Conservation (phyloP, 371 early-diverging fungal genomes). For the Encephalitozoon cuniculi region DNA sequence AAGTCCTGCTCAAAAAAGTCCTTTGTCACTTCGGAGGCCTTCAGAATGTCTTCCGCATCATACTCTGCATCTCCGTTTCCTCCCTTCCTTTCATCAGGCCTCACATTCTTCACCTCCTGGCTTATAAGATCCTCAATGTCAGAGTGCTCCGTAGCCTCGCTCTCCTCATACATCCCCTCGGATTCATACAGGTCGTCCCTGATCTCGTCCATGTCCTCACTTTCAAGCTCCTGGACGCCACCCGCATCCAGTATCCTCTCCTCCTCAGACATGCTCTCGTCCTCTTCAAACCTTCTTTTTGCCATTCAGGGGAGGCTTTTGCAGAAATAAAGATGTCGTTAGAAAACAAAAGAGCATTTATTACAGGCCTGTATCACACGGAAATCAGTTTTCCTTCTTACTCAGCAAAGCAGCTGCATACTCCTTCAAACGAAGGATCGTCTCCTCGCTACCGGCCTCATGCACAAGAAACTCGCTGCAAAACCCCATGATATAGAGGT, state of each 20-base stretch:
- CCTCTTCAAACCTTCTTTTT: conserved; percentile 10
- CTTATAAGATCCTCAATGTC: conserved; percentile 4
- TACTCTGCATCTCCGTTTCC: background rate
- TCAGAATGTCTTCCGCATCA: conserved; percentile 8
- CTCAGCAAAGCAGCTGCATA: background rate
- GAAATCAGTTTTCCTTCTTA: background rate
- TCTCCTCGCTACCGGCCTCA: background rate
- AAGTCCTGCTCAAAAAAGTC: conserved; percentile 28
- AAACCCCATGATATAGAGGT: background rate
- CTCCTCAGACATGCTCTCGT: background rate
- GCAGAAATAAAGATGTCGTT: background rate
- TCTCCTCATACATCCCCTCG: conserved; percentile 21
- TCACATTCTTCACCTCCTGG: background rate
- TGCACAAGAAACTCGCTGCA: background rate
- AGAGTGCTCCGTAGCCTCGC: conserved; percentile 25
- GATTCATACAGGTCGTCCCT: background rate
- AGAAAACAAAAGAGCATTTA: background rate
- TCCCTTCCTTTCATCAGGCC: background rate
- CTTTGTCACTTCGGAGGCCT: conserved; percentile 2
- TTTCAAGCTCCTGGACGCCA: background rate
- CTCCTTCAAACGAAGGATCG: background rate
- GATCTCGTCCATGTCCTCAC: background rate
- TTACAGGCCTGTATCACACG: background rate
- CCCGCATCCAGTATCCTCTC: background rate
- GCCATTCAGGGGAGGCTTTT: background rate